Conservation (phyloP, 2,329 filamentous ascomycete species). For the Fusarium chuoi region DNA sequence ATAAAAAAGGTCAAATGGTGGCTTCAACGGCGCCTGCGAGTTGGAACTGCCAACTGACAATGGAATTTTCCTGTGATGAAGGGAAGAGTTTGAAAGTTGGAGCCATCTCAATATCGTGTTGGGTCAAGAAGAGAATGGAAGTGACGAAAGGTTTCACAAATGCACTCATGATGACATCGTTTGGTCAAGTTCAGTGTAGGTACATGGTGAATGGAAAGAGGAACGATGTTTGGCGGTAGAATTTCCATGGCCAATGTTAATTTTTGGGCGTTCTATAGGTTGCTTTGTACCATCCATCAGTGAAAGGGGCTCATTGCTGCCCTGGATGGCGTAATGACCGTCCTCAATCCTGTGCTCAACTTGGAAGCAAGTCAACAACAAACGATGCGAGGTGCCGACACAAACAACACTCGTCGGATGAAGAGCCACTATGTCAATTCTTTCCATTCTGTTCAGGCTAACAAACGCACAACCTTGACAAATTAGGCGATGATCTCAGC, state of each 20-base stretch:
- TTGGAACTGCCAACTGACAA: fast-evolving
- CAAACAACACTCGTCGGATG: not conserved
- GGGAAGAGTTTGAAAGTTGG: too few relatives aligned
- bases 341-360: not conserved
- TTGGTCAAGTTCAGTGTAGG: not conserved
- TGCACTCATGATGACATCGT: not conserved
- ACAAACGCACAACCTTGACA: not conserved
- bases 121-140: not conserved
- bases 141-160: not conserved
- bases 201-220: not conserved
- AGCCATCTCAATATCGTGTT: not conserved
- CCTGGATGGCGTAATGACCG: not conserved
- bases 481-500: fast-evolving
- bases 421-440: too few relatives aligned
- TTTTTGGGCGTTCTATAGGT: fast-evolving
- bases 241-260: fast-evolving
- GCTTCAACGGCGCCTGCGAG: not conserved
- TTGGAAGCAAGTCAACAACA: not conserved
- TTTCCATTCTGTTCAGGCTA: too few relatives aligned
- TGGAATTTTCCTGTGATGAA: too few relatives aligned
- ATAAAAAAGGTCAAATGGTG: not conserved
- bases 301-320: not conserved
- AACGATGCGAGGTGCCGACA: not conserved
- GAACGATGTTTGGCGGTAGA: not conserved
- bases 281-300: not conserved